Conservation (phyloP, 129 eudicot species). For the Glebionis coronaria region DNA sequence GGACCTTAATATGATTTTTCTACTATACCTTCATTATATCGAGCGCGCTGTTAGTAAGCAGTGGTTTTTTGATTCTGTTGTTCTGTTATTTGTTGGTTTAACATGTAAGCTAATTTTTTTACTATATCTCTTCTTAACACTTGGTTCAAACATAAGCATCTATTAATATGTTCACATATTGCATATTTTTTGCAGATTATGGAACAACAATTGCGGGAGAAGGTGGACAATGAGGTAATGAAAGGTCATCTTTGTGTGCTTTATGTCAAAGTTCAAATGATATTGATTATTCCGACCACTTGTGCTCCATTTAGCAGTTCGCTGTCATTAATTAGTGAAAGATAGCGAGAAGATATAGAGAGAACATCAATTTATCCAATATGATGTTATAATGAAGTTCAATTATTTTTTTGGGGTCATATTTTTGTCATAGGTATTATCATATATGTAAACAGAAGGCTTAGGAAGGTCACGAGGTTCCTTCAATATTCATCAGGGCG, state of each 20-base stretch:
- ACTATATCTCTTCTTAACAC: neutral
- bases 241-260: too few relatives aligned
- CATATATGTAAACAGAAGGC: neutral
- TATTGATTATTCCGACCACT: too few relatives aligned
- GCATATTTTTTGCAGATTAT: constrained; percentile 52
- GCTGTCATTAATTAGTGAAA: too few relatives aligned
- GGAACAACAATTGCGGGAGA: constrained; percentile 66
- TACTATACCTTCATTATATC: neutral
- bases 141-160: neutral
- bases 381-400: too few relatives aligned
- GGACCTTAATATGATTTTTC: neutral
- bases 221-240: constrained; percentile 62
- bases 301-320: too few relatives aligned
- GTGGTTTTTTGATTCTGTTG: neutral
- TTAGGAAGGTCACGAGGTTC: neutral
- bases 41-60: neutral
- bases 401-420: too few relatives aligned
- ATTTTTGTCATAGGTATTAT: too few relatives aligned
- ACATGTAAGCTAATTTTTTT: neutral
- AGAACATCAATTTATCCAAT: too few relatives aligned
- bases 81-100: neutral
- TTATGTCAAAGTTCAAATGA: too few relatives aligned
- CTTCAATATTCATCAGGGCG: neutral
- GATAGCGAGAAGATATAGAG: too few relatives aligned
- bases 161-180: constrained; percentile 6